Evolutionary conservation across 169 alveolate species (phyloP).

Genomic region (Cytauxzoon felis): DNA sequence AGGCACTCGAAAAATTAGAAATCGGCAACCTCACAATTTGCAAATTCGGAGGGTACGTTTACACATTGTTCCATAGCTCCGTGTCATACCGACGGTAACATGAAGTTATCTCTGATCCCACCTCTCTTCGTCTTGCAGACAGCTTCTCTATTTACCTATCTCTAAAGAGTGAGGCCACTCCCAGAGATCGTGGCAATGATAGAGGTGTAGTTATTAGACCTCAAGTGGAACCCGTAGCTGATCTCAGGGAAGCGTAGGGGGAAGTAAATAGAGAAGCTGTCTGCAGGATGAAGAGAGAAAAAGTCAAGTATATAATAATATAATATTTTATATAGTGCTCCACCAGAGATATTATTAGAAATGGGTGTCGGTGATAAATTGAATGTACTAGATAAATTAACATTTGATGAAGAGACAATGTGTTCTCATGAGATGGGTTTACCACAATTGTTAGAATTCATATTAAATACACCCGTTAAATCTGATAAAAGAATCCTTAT

Average conservation of each 20-base stretch:
- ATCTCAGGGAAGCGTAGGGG: too few species aligned
- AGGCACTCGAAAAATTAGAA: constrained; percentile 58
- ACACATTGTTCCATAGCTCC: neutral
- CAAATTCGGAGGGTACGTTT: constrained; percentile 64
- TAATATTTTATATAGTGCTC: constrained; percentile 2
- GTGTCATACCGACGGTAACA: neutral
- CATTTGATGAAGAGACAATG: constrained; percentile 76
- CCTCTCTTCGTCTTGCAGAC: too few species aligned
- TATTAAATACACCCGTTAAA: constrained; percentile 10
- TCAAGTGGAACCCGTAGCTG: too few species aligned
- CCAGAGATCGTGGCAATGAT: too few species aligned
- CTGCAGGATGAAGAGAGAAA: neutral
- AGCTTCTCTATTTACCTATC: too few species aligned
- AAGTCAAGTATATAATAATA: neutral
- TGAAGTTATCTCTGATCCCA: too few species aligned
- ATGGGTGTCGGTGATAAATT: constrained; percentile 35
- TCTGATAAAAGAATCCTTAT: constrained; percentile 46
- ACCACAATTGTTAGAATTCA: constrained; percentile 53
- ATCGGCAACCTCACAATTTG: constrained; percentile 78
- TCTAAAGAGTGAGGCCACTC: too few species aligned
- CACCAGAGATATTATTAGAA: constrained; percentile 48
- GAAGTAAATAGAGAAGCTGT: too few species aligned
- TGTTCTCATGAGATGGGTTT: constrained; percentile 67
- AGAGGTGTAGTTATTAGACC: too few species aligned
- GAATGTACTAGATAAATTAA: constrained; percentile 60